phyloP scores from a whole-genome alignment of 2,329 filamentous ascomycete genomes.

The Aaosphaeria pasadenensis region DNA sequence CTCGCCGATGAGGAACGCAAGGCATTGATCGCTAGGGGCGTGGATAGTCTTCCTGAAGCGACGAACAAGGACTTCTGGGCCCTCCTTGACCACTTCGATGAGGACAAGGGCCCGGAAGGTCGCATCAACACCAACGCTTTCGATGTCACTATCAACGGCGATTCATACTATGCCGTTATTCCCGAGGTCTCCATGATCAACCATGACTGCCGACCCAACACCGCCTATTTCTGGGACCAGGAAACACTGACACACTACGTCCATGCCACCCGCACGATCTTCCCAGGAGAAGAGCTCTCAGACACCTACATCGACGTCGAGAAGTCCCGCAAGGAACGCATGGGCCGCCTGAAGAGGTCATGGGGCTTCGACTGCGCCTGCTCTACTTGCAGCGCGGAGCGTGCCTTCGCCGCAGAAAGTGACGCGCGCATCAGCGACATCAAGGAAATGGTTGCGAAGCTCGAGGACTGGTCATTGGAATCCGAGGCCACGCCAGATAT shows the following conservation, averaged over 20 bases:
- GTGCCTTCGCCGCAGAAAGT: conserved; percentile 19
- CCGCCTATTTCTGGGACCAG: conserved; percentile 41
- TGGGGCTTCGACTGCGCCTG: conserved; percentile 43
- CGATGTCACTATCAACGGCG: conserved; percentile 21
- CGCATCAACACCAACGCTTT: conserved; percentile 37
- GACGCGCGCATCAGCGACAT: conserved; percentile 36
- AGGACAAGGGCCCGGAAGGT: conserved; percentile 26
- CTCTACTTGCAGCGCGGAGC: conserved; percentile 33
- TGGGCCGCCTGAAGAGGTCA: conserved; percentile 26
- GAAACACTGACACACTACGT: conserved; percentile 39
- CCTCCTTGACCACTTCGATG: conserved; percentile 28
- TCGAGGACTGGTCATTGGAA: conserved; percentile 26
- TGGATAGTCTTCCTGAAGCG: conserved; percentile 19
- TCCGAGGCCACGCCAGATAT: conserved; percentile 26
- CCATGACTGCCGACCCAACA: conserved; percentile 37
- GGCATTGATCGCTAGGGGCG: conserved; percentile 22
- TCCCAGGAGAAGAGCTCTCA: conserved; percentile 41
- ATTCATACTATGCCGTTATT: conserved; percentile 23
- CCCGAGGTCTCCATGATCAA: conserved; percentile 37
- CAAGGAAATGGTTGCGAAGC: conserved; percentile 18
- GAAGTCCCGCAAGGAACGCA: conserved; percentile 23
- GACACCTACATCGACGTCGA: conserved; percentile 44
- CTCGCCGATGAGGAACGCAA: conserved; percentile 22
- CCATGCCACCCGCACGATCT: conserved; percentile 37
- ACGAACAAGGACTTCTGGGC: conserved; percentile 24